A percentile compares a stretch with the other conserved stretches of the same genome.
Evolutionary conservation across 768 basidiomycete genomes (phyloP).

Genomic region (Chalciporus sphaerocephalus): DNA sequence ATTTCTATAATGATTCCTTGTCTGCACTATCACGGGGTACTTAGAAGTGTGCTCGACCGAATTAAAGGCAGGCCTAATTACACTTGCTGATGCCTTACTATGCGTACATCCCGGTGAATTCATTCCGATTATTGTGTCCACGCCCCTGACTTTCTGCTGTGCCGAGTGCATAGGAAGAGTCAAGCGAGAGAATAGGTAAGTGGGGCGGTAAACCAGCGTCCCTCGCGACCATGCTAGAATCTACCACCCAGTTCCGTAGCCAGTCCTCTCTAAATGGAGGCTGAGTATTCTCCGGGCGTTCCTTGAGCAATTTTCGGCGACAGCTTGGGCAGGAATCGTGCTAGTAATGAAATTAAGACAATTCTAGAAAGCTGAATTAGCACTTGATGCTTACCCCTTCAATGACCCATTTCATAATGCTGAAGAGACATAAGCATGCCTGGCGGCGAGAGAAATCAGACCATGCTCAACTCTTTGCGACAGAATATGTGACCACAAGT

Average conservation of each 20-base stretch:
- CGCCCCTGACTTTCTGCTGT: background rate
- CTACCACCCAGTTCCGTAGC: slow-evolving; percentile 22
- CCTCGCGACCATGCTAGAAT: slow-evolving; percentile 17
- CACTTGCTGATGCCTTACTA: slow-evolving; percentile 22
- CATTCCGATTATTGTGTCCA: slow-evolving; percentile 21
- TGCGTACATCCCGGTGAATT: slow-evolving; percentile 58
- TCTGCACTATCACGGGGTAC: slow-evolving; percentile 22
- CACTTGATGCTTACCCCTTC: slow-evolving; percentile 44
- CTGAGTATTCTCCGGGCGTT: slow-evolving; percentile 10
- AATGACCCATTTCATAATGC: slow-evolving; percentile 61
- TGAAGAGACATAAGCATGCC: slow-evolving; percentile 28
- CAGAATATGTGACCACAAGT: slow-evolving; percentile 73
- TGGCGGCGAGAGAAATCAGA: slow-evolving; percentile 4
- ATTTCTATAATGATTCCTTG: slow-evolving; percentile 15
- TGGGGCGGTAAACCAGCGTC: slow-evolving; percentile 7
- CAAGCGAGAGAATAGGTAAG: slow-evolving; percentile 18
- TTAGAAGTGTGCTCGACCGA: slow-evolving; percentile 23
- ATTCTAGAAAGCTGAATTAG: background rate
- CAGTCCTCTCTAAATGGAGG: slow-evolving; percentile 10
- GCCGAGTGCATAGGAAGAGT: slow-evolving; percentile 13
- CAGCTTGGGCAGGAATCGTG: slow-evolving; percentile 66
- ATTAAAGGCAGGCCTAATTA: slow-evolving; percentile 13
- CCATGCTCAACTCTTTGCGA: slow-evolving; percentile 62
- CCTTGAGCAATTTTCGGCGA: slow-evolving; percentile 43
- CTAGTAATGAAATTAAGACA: slow-evolving; percentile 31